phyloP scores from a whole-genome alignment of 2,329 filamentous ascomycete genomes.

The Lachnellula occidentalis region DNA sequence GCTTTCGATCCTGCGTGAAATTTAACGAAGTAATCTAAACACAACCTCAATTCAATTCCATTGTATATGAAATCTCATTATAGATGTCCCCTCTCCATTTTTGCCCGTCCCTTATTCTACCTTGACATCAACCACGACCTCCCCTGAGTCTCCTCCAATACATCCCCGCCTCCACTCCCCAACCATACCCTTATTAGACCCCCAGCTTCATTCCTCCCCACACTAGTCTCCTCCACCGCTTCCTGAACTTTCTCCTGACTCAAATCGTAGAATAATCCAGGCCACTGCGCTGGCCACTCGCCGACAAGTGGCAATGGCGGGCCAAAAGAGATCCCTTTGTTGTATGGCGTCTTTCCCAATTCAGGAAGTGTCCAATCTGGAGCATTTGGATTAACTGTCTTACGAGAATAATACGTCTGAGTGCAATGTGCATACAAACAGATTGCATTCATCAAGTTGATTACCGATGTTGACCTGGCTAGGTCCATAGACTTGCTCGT shows the following conservation, averaged over 20 bases:
- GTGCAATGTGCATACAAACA: slow-evolving; percentile 8
- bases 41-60: background rate
- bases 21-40: no score
- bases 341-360: background rate
- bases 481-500: slow-evolving; percentile 1
- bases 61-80: no score
- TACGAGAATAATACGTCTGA: slow-evolving; percentile 6
- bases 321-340: slow-evolving; percentile 2
- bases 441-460: background rate
- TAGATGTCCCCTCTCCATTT: background rate
- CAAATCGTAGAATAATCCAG: slow-evolving; percentile 1
- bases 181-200: background rate
- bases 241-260: slow-evolving; percentile 1
- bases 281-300: slow-evolving; percentile 7
- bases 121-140: slow-evolving; percentile 3
- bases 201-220: background rate
- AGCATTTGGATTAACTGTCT: background rate
- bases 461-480: slow-evolving; percentile 1
- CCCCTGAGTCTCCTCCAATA: slow-evolving; percentile 2
- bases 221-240: slow-evolving; percentile 2
- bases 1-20: no score
- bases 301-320: slow-evolving; percentile 1
- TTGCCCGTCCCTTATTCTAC: background rate
- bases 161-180: slow-evolving; percentile 3
- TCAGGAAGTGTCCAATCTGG: background rate